Evolutionary conservation across 495 filamentous ascomycete genomes (phyloP).

Genomic region (Rhypophila decipiens): DNA sequence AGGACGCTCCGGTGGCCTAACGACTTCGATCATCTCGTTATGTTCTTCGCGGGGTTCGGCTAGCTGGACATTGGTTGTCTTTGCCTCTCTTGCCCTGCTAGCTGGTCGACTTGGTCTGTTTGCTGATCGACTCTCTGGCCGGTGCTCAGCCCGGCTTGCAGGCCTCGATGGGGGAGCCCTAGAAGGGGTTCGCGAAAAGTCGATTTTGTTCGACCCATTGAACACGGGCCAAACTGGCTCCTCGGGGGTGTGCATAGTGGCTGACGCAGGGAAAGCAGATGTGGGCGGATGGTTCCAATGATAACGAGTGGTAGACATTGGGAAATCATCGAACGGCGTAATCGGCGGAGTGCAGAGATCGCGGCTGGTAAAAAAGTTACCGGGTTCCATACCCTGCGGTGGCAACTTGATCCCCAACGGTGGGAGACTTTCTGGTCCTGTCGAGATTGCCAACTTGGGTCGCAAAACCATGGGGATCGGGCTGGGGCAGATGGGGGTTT

Average conservation of each 20-base stretch:
- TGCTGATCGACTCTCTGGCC: background rate
- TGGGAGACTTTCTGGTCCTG: slow-evolving; percentile 7
- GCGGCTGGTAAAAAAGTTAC: slow-evolving; percentile 13
- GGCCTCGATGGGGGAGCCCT: slow-evolving; percentile 6
- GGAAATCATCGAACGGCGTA: slow-evolving; percentile 13
- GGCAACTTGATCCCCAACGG: slow-evolving; percentile 2
- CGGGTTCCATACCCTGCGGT: slow-evolving; percentile 9
- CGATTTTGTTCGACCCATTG: slow-evolving; percentile 7
- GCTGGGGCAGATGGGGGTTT: slow-evolving; percentile 9
- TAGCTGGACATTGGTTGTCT: background rate
- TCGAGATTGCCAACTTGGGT: slow-evolving; percentile 18
- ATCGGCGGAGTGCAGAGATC: slow-evolving; percentile 17
- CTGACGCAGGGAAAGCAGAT: slow-evolving; percentile 6
- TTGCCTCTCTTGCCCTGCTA: background rate
- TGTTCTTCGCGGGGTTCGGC: background rate
- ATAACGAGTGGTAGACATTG: slow-evolving; percentile 6
- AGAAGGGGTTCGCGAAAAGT: slow-evolving; percentile 3
- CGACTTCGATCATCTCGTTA: background rate
- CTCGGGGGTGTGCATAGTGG: slow-evolving; percentile 11
- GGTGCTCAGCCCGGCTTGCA: slow-evolving; percentile 3
- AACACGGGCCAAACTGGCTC: slow-evolving; percentile 16
- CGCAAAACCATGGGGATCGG: slow-evolving; percentile 6
- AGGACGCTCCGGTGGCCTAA: background rate
- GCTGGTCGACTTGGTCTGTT: background rate
- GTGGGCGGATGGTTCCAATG: background rate